phyloP scores from a whole-genome alignment of 306 rosid genomes.

The Vigna mungo region DNA sequence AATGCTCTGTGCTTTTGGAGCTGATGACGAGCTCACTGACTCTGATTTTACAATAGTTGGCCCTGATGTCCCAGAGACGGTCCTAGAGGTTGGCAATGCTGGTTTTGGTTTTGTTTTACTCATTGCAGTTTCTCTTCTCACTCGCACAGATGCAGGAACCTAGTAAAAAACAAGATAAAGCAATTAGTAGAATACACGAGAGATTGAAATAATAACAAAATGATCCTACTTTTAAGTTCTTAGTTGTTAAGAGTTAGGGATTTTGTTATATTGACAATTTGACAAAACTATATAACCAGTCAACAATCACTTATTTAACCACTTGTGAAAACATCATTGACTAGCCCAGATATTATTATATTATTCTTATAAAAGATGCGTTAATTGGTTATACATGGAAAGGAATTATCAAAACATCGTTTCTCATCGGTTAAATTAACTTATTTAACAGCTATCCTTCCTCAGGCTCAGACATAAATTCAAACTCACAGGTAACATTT shows the following conservation, averaged over 20 bases:
- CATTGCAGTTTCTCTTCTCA: conserved; percentile 78
- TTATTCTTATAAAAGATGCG: no score
- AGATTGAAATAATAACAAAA: conserved; percentile 8
- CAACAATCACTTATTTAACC: no score
- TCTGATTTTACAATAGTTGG: conserved; percentile 60
- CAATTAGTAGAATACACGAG: conserved; percentile 2
- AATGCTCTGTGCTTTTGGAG: conserved; percentile 69
- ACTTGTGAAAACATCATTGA: no score
- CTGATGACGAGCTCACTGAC: conserved; percentile 60
- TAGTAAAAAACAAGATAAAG: conserved; percentile 44
- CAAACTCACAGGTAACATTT: not conserved
- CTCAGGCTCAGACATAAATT: not conserved
- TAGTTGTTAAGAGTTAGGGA: not conserved
- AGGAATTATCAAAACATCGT: no score
- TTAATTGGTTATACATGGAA: no score
- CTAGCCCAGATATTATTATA: no score
- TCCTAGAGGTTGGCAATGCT: conserved; percentile 52
- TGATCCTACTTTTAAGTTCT: conserved; percentile 6
- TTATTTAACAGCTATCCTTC: not conserved
- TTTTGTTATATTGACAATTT: not conserved
- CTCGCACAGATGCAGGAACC: conserved; percentile 97
- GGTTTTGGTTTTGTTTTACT: conserved; percentile 74
- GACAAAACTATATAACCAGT: no score
- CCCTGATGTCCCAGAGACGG: conserved; percentile 49
- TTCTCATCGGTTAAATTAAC: not conserved